Evolutionary conservation across 148 eudicot genomes (phyloP), one percentile per base, ranked within the genome.

Genomic region (Fagopyrum homotropicum): DNA sequence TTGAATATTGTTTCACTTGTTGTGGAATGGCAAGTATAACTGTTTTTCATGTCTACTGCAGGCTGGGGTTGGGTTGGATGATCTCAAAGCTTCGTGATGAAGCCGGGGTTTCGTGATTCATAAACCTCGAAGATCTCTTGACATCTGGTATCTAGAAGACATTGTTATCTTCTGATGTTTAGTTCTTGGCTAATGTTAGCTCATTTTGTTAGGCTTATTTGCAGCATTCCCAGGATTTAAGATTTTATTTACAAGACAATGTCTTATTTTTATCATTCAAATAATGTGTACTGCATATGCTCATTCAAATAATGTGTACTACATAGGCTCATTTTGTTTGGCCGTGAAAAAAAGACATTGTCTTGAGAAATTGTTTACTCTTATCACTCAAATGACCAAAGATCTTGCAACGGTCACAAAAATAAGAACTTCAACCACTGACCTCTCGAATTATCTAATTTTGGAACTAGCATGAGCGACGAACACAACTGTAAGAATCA

Each of bases 51-150:
- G 30, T 45, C 49, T 45, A 5, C 45, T 30, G 29, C n/a, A 69
- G 73, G 73, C 50, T 16, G 51, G 50, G 1, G 50, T 69, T 45
- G 73, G 73, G 6, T 44, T 69, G 73, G 73, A 69, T 46, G 73
- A 71, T 48, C 73, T 71, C 14, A 71, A 45, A 46, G 73, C 52
- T 45, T 71, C 73, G 7, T 71, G 52, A 71, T 61, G 69, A 9
- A 61, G 26, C 30, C 44, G 45, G 40, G 40, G 44, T 61, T 61
- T 26, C 6, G 6, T 63, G 10, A 63, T 12, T 63, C 29, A 63
- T 30, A 63, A 61, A 61, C 44, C 16, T 63, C 40, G n/a, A 14
- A 30, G 35, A 9, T 30, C 2, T 64, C 52, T 49, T 12, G 9
- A 35, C 69, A 64, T 4, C 45, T 64, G 29, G 69, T 64, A 59